phyloP scores from a whole-genome alignment of 1,284 basidiomycete genomes.

The Irpex lacteus region DNA sequence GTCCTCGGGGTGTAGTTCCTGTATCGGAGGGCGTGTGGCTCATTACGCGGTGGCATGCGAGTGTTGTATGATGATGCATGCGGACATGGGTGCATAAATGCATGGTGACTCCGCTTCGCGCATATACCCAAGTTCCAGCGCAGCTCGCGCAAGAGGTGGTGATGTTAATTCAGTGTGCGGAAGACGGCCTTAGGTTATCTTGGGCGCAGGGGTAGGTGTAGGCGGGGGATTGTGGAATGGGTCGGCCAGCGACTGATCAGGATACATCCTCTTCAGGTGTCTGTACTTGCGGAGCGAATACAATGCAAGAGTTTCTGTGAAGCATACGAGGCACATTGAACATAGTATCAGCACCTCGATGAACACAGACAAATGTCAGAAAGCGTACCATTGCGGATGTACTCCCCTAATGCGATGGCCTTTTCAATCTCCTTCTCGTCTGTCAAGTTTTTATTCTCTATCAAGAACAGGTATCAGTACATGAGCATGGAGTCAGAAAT shows the following conservation, averaged over 20 bases:
- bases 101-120: no score
- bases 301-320: slow-evolving; percentile 78
- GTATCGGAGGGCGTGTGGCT: no score
- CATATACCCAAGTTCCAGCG: no score
- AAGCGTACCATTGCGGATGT: slow-evolving; percentile 83
- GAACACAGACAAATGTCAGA: background rate
- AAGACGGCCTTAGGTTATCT: background rate
- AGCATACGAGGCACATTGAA: background rate
- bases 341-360: background rate
- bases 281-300: slow-evolving; percentile 87
- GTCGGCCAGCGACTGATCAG: slow-evolving; percentile 23
- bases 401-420: slow-evolving; percentile 78
- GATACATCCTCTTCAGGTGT: slow-evolving; percentile 76
- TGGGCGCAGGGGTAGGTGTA: background rate
- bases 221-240: slow-evolving; percentile 2
- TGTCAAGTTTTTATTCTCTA: slow-evolving; percentile 72
- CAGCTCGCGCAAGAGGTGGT: no score
- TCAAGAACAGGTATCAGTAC: background rate
- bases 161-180: no score
- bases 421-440: slow-evolving; percentile 75
- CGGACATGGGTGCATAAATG: no score
- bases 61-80: no score
- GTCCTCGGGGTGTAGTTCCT: no score
- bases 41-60: no score
- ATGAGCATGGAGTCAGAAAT: slow-evolving; percentile 15